Evolutionary conservation across 2,329 filamentous ascomycete genomes (phyloP).

Genomic region (Sclerotinia sclerotiorum): DNA sequence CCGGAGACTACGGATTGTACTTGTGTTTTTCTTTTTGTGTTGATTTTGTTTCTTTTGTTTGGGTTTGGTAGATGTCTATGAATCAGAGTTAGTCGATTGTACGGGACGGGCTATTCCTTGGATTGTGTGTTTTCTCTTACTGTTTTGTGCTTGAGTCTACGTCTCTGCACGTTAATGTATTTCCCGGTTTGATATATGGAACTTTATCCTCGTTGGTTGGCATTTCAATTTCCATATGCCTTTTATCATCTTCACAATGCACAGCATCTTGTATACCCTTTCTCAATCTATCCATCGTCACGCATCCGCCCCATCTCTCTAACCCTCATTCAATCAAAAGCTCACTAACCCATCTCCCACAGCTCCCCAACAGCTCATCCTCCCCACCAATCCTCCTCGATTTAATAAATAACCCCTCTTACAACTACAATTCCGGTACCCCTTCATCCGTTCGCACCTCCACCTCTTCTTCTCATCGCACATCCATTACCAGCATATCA

Average conservation of each 20-base stretch:
- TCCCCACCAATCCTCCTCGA: constrained; percentile 32
- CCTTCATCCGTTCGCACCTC: constrained; percentile 31
- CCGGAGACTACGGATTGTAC: too few species aligned
- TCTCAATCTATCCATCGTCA: background rate
- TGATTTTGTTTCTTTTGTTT: too few species aligned
- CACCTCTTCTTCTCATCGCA: constrained; percentile 24
- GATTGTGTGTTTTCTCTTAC: background rate
- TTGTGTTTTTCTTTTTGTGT: too few species aligned
- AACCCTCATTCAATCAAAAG: background rate
- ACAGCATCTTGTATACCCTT: too few species aligned
- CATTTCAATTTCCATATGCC: background rate
- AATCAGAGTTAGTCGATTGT: too few species aligned
- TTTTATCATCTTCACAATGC: background rate
- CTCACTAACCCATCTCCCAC: background rate
- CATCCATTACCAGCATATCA: constrained; percentile 4
- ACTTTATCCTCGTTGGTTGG: background rate
- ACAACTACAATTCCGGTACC: constrained; percentile 35
- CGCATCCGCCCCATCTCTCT: background rate
- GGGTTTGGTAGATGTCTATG: too few species aligned
- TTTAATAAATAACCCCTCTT: constrained; percentile 27
- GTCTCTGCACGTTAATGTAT: background rate
- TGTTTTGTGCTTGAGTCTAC: background rate
- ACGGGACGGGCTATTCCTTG: too few species aligned
- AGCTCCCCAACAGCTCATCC: constrained; percentile 34
- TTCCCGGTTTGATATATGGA: background rate